Evolutionary conservation across 164 flowering plant species (phyloP).

Genomic region (Annona cherimola): DNA sequence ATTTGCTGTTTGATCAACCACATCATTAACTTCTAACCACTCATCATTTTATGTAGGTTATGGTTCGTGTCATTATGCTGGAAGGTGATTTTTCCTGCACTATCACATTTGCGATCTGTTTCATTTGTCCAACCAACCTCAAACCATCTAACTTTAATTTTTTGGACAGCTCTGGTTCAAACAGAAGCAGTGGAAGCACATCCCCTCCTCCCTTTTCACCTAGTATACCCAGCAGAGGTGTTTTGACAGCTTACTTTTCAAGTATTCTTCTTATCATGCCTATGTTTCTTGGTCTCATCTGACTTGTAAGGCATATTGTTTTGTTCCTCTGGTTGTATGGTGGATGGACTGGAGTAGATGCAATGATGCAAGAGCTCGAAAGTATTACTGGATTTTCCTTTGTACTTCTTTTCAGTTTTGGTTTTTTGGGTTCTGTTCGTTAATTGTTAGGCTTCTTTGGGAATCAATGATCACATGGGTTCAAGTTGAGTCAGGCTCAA

Average conservation of each 20-base stretch:
- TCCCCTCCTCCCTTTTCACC: conserved; percentile 45
- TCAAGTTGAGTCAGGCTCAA: background rate
- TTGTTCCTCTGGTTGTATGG: conserved; percentile 10
- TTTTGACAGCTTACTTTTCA: conserved; percentile 19
- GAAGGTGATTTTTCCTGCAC: conserved; percentile 32
- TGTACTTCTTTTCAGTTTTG: background rate
- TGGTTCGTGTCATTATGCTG: conserved; percentile 56
- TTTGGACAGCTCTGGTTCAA: conserved; percentile 35
- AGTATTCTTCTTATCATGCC: conserved; percentile 14
- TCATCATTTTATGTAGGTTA: conserved; percentile 40
- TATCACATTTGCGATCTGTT: background rate
- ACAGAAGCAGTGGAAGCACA: conserved; percentile 17
- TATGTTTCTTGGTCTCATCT: conserved; percentile 13
- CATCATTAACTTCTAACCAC: conserved; percentile 2
- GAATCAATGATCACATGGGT: background rate
- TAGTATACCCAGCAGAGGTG: conserved; percentile 23
- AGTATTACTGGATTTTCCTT: background rate
- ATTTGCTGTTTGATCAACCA: background rate
- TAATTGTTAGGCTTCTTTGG: background rate
- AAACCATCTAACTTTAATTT: background rate
- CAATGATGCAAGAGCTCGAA: conserved; percentile 2
- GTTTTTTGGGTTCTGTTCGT: background rate
- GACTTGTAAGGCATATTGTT: conserved; percentile 1
- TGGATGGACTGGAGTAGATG: background rate
- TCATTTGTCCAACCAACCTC: background rate